Percentiles rank a stretch among this genome's conserved stretches.
These are phyloP conservation scores for Evansstolkia leycettana DNA, from an alignment of 495 filamentous ascomycete genomes.

Conservation along the genomic window DNA sequence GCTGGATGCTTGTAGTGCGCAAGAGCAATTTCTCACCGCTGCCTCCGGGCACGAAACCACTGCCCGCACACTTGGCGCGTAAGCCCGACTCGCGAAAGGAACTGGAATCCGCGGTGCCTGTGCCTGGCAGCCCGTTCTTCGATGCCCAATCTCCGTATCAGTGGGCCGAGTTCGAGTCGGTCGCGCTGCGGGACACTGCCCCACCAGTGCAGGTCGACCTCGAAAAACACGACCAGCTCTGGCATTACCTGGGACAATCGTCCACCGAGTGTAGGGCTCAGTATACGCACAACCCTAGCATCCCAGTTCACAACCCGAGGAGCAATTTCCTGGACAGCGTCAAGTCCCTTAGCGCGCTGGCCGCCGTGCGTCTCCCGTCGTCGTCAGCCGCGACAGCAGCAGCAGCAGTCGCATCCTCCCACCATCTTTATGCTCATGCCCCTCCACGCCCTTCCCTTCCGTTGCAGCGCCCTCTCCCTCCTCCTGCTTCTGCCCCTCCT, in stretches of 20 bases:
- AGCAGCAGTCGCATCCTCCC: slow-evolving; percentile 1
- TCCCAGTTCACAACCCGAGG: slow-evolving; percentile 41
- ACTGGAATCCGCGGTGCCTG: slow-evolving; percentile 37
- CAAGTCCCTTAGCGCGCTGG: slow-evolving; percentile 10
- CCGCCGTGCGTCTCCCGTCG: background rate
- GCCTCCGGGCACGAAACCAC: slow-evolving; percentile 42
- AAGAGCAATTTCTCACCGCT: slow-evolving; percentile 38
- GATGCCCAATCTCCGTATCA: slow-evolving; percentile 44
- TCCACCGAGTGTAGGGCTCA: slow-evolving; percentile 90
- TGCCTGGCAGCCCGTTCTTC: slow-evolving; percentile 45
- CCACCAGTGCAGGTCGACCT: slow-evolving; percentile 54
- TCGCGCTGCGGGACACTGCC: slow-evolving; percentile 28
- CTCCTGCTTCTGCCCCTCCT: slow-evolving; percentile 22
- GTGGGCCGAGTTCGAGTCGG: slow-evolving; percentile 74
- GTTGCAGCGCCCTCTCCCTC: slow-evolving; percentile 25
- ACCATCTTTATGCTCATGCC: slow-evolving; percentile 7
- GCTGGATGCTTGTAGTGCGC: slow-evolving; percentile 42
- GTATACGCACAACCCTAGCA: slow-evolving; percentile 71
- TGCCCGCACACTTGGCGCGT: slow-evolving; percentile 44
- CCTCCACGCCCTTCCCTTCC: too few species aligned
- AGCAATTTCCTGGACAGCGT: slow-evolving; percentile 48
- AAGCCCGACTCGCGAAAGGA: slow-evolving; percentile 34
- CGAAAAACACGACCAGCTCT: slow-evolving; percentile 57
- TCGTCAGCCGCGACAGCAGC: background rate
- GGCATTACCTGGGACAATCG: slow-evolving; percentile 76